Conservation (phyloP, 495 filamentous ascomycete genomes). For the Penicillium manginii region DNA sequence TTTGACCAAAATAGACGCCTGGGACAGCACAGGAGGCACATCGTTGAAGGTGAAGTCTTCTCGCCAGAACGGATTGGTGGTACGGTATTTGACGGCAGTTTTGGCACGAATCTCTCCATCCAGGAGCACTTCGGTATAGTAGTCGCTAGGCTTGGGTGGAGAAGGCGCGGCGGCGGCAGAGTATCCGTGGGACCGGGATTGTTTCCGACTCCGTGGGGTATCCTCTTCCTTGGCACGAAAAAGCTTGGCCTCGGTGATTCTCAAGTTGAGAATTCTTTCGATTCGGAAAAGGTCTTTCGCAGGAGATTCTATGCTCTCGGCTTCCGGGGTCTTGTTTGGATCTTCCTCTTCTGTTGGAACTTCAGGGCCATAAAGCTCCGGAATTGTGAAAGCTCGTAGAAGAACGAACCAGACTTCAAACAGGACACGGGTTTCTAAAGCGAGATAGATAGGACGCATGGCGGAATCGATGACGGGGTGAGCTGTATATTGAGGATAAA, state of each 20-base stretch:
- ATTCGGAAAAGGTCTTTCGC: conserved; percentile 66
- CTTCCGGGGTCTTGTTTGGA: conserved; percentile 29
- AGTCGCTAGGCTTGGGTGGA: conserved; percentile 49
- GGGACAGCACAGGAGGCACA: conserved; percentile 78
- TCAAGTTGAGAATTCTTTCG: conserved; percentile 61
- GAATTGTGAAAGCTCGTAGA: conserved; percentile 87
- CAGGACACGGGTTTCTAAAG: conserved; percentile 81
- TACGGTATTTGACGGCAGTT: conserved; percentile 81
- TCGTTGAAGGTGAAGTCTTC: conserved; percentile 89
- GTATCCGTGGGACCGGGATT: conserved; percentile 41
- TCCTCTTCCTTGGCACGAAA: conserved; percentile 35
- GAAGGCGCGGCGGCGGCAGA: conserved; percentile 21
- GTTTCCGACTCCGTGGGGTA: conserved; percentile 44
- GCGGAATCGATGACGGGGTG: conserved; percentile 57
- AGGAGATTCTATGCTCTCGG: conserved; percentile 20
- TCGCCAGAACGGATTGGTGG: conserved; percentile 88
- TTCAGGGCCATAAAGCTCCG: conserved; percentile 81
- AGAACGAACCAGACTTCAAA: conserved; percentile 98
- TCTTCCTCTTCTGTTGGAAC: conserved; percentile 29
- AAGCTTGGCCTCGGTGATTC: conserved; percentile 65
- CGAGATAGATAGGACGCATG: conserved; percentile 69
- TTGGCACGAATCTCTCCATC: conserved; percentile 88
- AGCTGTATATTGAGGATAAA: conserved; percentile 81
- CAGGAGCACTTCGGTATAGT: conserved; percentile 89
- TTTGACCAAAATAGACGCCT: conserved; percentile 82